phyloP scores from a whole-genome alignment of 176 grass and related monocot genomes.

The Aechmea fasciata region DNA sequence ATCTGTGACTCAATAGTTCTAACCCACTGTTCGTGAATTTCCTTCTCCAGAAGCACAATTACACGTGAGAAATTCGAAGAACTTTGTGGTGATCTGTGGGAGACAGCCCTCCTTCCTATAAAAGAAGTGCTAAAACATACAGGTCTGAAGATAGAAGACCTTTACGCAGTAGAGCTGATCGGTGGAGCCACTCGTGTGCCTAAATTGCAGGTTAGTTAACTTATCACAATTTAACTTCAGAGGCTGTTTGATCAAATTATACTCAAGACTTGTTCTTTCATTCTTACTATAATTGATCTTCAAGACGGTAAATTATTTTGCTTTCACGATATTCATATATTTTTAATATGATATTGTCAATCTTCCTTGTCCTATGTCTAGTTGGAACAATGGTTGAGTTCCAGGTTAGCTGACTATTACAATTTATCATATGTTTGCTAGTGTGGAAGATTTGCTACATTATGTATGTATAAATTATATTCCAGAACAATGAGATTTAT shows the following conservation, averaged over 20 bases:
- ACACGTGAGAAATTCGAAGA: conserved; percentile 98
- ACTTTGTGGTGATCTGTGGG: conserved; percentile 95
- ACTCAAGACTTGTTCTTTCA: background rate
- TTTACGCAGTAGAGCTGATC: conserved; percentile 92
- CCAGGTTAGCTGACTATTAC: too few relatives aligned
- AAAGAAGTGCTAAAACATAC: conserved; percentile 73
- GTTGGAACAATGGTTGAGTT: too few relatives aligned
- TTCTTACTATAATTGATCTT: background rate
- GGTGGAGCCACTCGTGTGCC: conserved; percentile 94
- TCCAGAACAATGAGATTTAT: too few relatives aligned
- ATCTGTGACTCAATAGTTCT: background rate
- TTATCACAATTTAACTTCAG: background rate
- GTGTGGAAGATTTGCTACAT: too few relatives aligned
- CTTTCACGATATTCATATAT: too few relatives aligned
- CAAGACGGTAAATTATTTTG: too few relatives aligned
- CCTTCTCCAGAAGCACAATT: conserved; percentile 77
- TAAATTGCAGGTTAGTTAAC: conserved; percentile 72
- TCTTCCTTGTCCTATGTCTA: too few relatives aligned
- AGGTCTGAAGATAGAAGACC: conserved; percentile 75
- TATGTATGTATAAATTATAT: too few relatives aligned
- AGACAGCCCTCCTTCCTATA: conserved; percentile 72
- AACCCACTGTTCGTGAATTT: conserved; percentile 2
- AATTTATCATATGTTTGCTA: too few relatives aligned
- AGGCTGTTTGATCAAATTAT: background rate
- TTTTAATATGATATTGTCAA: too few relatives aligned